Conservation (phyloP, 345 rosid species). For the Salix koriyanagi region DNA sequence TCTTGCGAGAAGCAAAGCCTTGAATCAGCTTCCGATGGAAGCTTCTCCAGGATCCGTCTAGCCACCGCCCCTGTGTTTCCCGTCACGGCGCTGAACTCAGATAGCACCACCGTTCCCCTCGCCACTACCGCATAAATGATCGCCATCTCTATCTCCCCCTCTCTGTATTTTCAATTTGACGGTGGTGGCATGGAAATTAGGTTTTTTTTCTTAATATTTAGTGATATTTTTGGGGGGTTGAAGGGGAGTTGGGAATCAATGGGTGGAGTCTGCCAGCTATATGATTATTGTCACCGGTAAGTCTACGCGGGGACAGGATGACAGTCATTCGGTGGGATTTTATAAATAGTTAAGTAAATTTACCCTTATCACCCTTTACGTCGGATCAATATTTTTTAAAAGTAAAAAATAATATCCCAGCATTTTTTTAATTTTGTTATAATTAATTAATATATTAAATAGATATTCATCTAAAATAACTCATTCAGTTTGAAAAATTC, state of each 20-base stretch:
- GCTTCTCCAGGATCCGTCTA: slow-evolving; percentile 84
- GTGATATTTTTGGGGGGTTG: background rate
- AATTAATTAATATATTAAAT: no score
- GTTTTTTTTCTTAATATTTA: background rate
- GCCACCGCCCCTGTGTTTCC: slow-evolving; percentile 91
- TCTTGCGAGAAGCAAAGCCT: slow-evolving; percentile 94
- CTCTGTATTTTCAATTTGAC: background rate
- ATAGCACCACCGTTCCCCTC: slow-evolving; percentile 81
- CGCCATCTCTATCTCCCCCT: slow-evolving; percentile 51
- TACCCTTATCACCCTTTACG: no score
- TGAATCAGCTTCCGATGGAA: slow-evolving; percentile 61
- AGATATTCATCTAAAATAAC: no score
- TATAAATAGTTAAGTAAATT: background rate
- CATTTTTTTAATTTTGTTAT: no score
- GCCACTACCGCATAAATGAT: slow-evolving; percentile 89
- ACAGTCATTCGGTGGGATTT: background rate
- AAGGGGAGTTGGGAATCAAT: background rate
- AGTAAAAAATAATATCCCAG: no score
- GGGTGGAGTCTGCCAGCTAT: background rate
- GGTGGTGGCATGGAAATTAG: background rate
- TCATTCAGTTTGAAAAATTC: no score
- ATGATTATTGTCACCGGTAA: background rate
- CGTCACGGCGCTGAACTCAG: slow-evolving; percentile 94
- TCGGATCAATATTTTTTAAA: no score
- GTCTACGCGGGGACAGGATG: slow-evolving; percentile 3